A percentile compares a stretch with the other conserved stretches of the same genome.
phyloP scores from a whole-genome alignment of 164 flowering plant genomes.

The Pachysandra terminalis region DNA sequence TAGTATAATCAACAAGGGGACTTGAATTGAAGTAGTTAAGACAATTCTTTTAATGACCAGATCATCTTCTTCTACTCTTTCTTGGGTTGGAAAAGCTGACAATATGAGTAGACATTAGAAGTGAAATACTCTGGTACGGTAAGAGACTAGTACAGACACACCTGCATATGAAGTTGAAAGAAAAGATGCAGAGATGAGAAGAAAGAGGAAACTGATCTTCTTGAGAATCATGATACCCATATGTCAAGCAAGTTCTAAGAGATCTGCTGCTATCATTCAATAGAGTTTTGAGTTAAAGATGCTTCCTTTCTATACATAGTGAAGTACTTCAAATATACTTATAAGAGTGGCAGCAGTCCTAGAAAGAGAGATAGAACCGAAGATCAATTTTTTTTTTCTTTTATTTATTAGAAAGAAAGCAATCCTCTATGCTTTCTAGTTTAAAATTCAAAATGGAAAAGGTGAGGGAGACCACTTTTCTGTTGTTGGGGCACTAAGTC shows the following conservation, averaged over 20 bases:
- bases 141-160: conserved; percentile 14
- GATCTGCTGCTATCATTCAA: conserved; percentile 9
- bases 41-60: background rate
- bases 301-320: conserved; percentile 14
- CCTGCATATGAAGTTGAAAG: conserved; percentile 62
- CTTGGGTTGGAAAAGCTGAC: background rate
- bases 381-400: too few species aligned
- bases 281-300: conserved; percentile 19
- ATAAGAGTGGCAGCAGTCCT: background rate
- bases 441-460: conserved; percentile 40
- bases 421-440: conserved; percentile 24
- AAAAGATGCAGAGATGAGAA: conserved; percentile 49
- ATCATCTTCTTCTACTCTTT: background rate
- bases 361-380: too few species aligned
- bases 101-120: background rate
- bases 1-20: too few species aligned
- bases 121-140: background rate
- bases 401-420: conserved; percentile 11
- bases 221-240: conserved; percentile 36
- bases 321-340: conserved; percentile 2
- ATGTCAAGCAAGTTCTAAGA: conserved; percentile 10
- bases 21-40: too few species aligned
- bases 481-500: conserved; percentile 58
- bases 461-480: conserved; percentile 48
- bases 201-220: conserved; percentile 41